Conservation (phyloP, 306 rosid genomes). For the Inga leiocalycina region DNA sequence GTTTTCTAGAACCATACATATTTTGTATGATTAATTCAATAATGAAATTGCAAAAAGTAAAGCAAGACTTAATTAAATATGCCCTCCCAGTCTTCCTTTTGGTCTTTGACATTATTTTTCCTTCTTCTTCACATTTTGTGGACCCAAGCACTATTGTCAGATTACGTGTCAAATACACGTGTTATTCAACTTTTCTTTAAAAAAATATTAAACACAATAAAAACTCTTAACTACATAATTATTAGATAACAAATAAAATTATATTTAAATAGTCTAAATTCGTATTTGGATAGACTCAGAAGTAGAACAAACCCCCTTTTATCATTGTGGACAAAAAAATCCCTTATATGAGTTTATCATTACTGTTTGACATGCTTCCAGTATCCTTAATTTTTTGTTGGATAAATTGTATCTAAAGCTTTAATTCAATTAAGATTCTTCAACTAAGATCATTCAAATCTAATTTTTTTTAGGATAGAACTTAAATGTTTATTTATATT, state of each 20-base stretch:
- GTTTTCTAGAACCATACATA: background rate
- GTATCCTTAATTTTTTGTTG: background rate
- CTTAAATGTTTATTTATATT: too few relatives aligned
- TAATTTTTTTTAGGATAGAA: too few relatives aligned
- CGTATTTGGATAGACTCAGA: background rate
- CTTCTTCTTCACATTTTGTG: background rate
- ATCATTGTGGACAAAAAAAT: too few relatives aligned
- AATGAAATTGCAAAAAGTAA: too few relatives aligned
- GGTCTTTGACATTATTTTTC: background rate
- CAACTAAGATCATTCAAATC: too few relatives aligned
- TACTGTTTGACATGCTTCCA: background rate
- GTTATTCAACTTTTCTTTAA: background rate
- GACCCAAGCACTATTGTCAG: background rate
- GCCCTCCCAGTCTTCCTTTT: background rate
- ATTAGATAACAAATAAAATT: background rate
- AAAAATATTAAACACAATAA: too few relatives aligned
- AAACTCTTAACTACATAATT: too few relatives aligned
- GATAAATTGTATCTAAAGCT: background rate
- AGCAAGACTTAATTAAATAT: background rate
- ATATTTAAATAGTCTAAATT: too few relatives aligned
- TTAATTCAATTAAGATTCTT: too few relatives aligned
- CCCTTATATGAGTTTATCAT: too few relatives aligned
- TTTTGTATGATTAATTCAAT: background rate
- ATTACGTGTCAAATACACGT: background rate
- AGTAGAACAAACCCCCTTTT: too few relatives aligned